Percentiles rank a stretch among this genome's conserved stretches.
These are phyloP conservation scores for Backusella tarrabulga DNA, from an alignment of 192 early-diverging fungal genomes.

Conservation along the genomic window DNA sequence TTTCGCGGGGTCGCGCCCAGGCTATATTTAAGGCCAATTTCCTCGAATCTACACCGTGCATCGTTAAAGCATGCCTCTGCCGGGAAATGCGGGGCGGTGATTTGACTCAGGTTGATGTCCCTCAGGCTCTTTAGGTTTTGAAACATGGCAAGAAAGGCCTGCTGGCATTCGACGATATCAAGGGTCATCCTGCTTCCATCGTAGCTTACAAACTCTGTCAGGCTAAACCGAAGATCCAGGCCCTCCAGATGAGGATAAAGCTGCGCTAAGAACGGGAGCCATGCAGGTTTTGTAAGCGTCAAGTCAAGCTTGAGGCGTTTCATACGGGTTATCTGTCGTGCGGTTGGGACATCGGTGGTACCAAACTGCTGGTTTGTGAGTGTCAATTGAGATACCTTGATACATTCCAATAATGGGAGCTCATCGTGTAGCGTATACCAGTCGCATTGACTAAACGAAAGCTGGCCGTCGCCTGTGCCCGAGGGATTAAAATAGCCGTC, in stretches of 20 bases:
- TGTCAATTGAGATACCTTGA: background rate
- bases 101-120: background rate
- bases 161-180: background rate
- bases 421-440: background rate
- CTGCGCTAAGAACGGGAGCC: background rate
- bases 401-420: background rate
- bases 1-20: background rate
- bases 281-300: background rate
- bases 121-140: background rate
- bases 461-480: background rate
- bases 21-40: background rate
- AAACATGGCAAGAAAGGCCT: background rate
- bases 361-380: background rate
- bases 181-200: background rate
- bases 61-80: background rate
- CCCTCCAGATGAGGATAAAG: background rate
- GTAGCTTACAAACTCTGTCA: background rate
- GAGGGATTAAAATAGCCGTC: background rate
- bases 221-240: background rate
- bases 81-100: background rate
- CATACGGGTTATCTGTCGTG: background rate
- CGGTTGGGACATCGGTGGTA: background rate
- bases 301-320: background rate
- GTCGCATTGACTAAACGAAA: background rate
- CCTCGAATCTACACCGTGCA: background rate